Base-by-base conservation (phyloP, 495 filamentous ascomycete genomes). In the Cairneyella variabilis region DNA sequence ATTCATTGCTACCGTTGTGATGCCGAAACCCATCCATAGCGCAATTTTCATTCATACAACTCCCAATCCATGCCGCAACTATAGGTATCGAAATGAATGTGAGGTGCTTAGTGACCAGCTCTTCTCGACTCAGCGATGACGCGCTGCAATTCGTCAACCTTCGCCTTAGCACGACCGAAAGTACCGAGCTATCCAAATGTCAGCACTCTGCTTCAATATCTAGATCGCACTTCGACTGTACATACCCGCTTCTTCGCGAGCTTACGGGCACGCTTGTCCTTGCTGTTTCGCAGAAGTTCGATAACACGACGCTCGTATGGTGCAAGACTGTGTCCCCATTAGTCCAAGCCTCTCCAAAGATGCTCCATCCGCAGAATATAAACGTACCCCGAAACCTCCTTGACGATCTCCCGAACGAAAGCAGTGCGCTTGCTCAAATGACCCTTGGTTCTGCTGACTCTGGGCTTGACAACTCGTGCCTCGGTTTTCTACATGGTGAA, bases 241-340 rank as follows among this genome's bases (percentile, higher is more conserved):
- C 78, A 58, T 82, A 89, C 89, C 76, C 93, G 82, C 86, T 95
- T 97, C 92, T 98, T 98, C 61, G 93, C 93, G 68, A 96, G 86
- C 84, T 97, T 97, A 60, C 93, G 81, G 58, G 93, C 93, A 76
- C 93, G 89, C 88, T 98, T 98, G 76, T 98, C 93, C 79, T 96
- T 96, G 79, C 85, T 84, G 83, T 97, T 98, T 64, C 93, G 89
- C 71, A 98, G 84, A 61, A 98, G 80, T 83, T 98, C 93, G 72
- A 97, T 95, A 69, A 98, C 88, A 65, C 93, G 91, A 71, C 91
- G 90, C 81, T 98, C 93, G 69, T 97, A 97, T 64, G 91, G 91
- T 61, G 91, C 91, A 66, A 96, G 88, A 72, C 90, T 87, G 61
- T 72, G 64, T 32, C 16, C 3, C 9, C 57, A 65, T 65, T 63